Percentiles rank a stretch among this genome's conserved stretches.
Conservation (phyloP, 768 basidiomycete genomes). For the Tulasnella sp. region DNA sequence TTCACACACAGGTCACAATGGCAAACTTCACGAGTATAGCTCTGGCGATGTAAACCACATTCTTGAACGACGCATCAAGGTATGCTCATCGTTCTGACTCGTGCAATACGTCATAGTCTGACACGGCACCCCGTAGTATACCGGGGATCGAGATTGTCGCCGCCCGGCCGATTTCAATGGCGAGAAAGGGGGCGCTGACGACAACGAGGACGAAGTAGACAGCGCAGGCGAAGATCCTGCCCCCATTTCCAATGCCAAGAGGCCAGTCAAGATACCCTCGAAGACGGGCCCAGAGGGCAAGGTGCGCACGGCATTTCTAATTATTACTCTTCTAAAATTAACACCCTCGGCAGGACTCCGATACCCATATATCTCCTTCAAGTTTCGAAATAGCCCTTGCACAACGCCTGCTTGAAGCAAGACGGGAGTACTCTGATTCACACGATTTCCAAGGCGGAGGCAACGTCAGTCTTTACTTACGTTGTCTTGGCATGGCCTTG, state of each 20-base stretch:
- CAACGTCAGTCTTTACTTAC: no score
- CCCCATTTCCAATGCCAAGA: no score
- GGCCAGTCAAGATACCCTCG: not conserved
- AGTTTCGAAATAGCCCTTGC: no score
- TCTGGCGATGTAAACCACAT: constrained; percentile 54
- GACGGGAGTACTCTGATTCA: no score
- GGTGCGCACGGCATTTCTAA: no score
- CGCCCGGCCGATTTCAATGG: constrained; percentile 36
- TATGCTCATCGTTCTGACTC: constrained; percentile 22
- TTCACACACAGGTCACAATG: constrained; percentile 45
- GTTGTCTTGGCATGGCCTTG: no score
- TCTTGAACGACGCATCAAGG: constrained; percentile 51
- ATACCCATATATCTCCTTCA: no score
- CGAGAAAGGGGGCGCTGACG: constrained; percentile 15
- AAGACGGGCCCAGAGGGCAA: not conserved
- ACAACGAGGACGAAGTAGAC: constrained; percentile 26
- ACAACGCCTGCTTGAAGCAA: no score
- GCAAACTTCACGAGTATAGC: constrained; percentile 73
- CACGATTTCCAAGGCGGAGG: no score
- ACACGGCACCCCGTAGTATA: constrained; percentile 29
- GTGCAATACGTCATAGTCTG: constrained; percentile 1
- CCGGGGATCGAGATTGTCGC: constrained; percentile 39
- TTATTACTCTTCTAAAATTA: no score
- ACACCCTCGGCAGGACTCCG: no score
- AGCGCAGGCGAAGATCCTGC: constrained; percentile 12